These are phyloP conservation scores for Apostasia ramifera DNA, from an alignment of 106 monocot species.

Conservation along the genomic window DNA sequence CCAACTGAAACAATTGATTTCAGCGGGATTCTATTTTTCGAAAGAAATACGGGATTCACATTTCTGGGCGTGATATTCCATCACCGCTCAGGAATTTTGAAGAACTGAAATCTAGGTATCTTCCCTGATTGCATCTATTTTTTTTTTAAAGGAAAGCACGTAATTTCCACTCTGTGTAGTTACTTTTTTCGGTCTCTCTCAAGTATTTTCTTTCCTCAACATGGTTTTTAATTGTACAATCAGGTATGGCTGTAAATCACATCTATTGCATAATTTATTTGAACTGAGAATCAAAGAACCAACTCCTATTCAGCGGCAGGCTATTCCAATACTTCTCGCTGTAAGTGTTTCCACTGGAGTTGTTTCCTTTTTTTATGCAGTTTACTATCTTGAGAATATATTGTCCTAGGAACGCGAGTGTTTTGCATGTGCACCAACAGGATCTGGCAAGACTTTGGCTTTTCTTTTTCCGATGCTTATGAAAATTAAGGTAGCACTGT, in stretches of 20 bases:
- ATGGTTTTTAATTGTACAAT: not conserved
- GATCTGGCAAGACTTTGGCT: conserved; percentile 97
- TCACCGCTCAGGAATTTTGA: conserved; percentile 63
- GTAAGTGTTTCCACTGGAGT: conserved; percentile 34
- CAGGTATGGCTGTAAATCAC: conserved; percentile 84
- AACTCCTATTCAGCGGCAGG: conserved; percentile 97
- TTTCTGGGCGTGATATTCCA: conserved; percentile 63
- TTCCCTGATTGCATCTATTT: not conserved
- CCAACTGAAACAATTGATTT: not conserved
- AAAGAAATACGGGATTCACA: conserved; percentile 84
- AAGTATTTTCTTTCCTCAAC: not conserved
- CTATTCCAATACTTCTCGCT: conserved; percentile 86
- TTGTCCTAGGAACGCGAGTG: conserved; percentile 73
- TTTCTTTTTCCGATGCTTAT: conserved; percentile 85
- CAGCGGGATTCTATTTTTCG: conserved; percentile 63
- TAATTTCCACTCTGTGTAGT: not conserved
- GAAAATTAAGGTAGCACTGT: conserved; percentile 84
- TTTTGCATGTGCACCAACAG: conserved; percentile 98
- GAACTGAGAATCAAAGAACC: conserved; percentile 83
- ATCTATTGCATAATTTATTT: conserved; percentile 57
- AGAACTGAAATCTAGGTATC: conserved; percentile 67
- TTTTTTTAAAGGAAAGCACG: not conserved
- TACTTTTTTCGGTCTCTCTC: not conserved
- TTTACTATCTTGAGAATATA: not conserved
- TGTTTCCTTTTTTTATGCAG: not conserved